These are phyloP conservation scores for Magnusiomyces tetraspermus DNA, from an alignment of 1,139 yeast genomes.

Conservation along the genomic window DNA sequence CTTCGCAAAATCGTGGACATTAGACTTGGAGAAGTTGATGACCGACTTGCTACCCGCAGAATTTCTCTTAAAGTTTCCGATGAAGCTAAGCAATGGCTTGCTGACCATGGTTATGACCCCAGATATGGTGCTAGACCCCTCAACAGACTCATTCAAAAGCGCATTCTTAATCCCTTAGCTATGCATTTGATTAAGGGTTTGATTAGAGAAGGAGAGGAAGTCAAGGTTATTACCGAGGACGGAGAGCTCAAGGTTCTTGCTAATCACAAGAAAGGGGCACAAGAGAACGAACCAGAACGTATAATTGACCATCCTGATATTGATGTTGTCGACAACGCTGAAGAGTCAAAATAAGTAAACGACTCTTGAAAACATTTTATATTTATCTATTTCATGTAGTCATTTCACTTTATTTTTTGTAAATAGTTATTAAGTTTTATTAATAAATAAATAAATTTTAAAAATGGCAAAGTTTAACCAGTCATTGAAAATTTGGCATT, in stretches of 20 bases:
- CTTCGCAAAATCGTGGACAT: conserved; percentile 74
- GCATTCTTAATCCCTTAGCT: conserved; percentile 79
- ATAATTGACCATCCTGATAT: conserved; percentile 1
- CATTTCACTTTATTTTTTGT: too few relatives aligned
- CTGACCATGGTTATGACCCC: conserved; percentile 81
- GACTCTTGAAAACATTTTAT: too few relatives aligned
- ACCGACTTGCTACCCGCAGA: conserved; percentile 69
- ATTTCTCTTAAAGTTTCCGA: conserved; percentile 50
- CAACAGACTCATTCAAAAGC: conserved; percentile 78
- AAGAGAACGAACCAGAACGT: conserved; percentile 13
- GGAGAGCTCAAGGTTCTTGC: conserved; percentile 38
- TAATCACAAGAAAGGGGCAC: conserved; percentile 36
- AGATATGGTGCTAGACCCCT: conserved; percentile 93
- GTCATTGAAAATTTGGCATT: too few relatives aligned
- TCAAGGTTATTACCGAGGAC: conserved; percentile 36
- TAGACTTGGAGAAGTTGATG: conserved; percentile 69
- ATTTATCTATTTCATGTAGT: too few relatives aligned
- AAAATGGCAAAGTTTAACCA: too few relatives aligned
- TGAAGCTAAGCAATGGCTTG: conserved; percentile 62
- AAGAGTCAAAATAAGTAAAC: too few relatives aligned
- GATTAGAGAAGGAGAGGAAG: conserved; percentile 59
- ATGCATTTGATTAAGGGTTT: conserved; percentile 69
- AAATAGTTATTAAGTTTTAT: too few relatives aligned
- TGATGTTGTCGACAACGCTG: not conserved
- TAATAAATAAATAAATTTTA: too few relatives aligned